Evolutionary conservation across 305 asterid species (phyloP).

Genomic region (Nicotiana rustica): DNA sequence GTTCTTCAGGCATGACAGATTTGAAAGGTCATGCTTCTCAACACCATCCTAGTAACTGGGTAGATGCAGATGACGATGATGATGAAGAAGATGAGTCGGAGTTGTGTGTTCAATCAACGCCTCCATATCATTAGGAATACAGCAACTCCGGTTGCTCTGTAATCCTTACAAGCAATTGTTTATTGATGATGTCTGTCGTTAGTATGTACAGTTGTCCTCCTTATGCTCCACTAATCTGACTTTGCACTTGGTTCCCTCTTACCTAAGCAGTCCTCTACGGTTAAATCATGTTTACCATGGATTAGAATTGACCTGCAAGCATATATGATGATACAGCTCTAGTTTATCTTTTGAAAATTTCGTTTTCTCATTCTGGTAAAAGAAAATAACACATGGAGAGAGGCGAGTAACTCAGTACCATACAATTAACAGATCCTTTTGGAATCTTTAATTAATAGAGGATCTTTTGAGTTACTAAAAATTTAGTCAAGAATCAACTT

Average conservation of each 20-base stretch:
- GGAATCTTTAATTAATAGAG: not conserved
- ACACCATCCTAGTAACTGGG: constrained; percentile 91
- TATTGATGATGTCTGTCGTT: constrained; percentile 5
- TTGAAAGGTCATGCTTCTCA: constrained; percentile 58
- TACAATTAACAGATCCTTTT: not conserved
- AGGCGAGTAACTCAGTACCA: not conserved
- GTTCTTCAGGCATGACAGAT: constrained; percentile 48
- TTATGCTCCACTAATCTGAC: constrained; percentile 12
- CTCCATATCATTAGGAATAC: constrained; percentile 64
- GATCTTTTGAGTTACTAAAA: constrained; percentile 10
- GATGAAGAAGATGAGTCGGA: constrained; percentile 81
- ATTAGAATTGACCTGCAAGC: not conserved
- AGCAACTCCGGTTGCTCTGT: not conserved
- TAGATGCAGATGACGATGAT: constrained; percentile 77
- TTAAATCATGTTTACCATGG: constrained; percentile 25
- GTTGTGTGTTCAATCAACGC: constrained; percentile 76
- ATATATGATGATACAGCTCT: not conserved
- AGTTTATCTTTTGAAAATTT: constrained; percentile 21
- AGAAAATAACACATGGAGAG: not conserved
- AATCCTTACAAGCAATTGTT: constrained; percentile 27
- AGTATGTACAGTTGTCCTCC: constrained; percentile 1
- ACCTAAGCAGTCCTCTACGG: constrained; percentile 1
- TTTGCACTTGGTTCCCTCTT: not conserved
- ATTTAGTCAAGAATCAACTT: constrained; percentile 1
- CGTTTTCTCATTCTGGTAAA: not conserved